Percentiles rank a stretch among this genome's conserved stretches.
Conservation (phyloP, 164 flowering plant genomes). For the grape (Vitis vinifera) region ASM3070453v1 NC_081810.1:20780001-20780500, state of each 20-base stretch:
- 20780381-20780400: conserved; percentile 31
- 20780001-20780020: neutral
- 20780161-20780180: conserved; percentile 42
- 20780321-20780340: conserved; percentile 38
- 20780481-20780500: too few relatives aligned
- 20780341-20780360: conserved; percentile 40
- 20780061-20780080: too few relatives aligned
- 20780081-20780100: neutral
- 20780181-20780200: conserved; percentile 47
- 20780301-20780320: conserved; percentile 45
- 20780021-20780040: neutral
- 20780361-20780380: conserved; percentile 37
- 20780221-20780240: conserved; percentile 40
- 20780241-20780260: conserved; percentile 44
- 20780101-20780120: too few relatives aligned
- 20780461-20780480: too few relatives aligned
- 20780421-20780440: neutral
- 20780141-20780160: conserved; percentile 24
- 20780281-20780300: conserved; percentile 39
- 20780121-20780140: too few relatives aligned
- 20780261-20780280: conserved; percentile 44
- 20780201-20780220: conserved; percentile 41
- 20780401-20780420: neutral
- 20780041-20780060: too few relatives aligned
- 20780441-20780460: too few relatives aligned